phyloP scores from a whole-genome alignment of 495 filamentous ascomycete genomes.

The Lepidopterella palustris region DNA sequence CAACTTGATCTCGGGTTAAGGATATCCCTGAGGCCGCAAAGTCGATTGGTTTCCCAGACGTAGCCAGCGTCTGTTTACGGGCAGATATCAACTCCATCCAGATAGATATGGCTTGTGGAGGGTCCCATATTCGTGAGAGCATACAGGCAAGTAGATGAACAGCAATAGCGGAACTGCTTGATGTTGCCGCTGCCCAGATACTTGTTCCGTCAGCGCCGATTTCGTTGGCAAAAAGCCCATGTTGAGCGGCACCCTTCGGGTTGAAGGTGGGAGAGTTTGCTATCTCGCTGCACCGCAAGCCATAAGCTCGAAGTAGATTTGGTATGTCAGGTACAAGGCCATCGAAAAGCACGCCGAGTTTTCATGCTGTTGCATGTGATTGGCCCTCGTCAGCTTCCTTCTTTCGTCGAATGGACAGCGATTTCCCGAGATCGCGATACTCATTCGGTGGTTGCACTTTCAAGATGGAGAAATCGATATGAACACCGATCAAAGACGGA shows the following conservation, averaged over 20 bases:
- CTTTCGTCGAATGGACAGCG: background rate
- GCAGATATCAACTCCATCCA: constrained; percentile 16
- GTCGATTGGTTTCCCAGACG: constrained; percentile 4
- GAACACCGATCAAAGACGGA: no score
- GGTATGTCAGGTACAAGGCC: constrained; percentile 1
- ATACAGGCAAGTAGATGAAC: constrained; percentile 17
- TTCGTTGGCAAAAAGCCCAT: constrained; percentile 28
- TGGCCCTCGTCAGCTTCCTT: constrained; percentile 4
- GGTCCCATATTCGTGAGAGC: constrained; percentile 11
- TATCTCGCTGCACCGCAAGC: constrained; percentile 2
- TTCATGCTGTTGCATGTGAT: constrained; percentile 2
- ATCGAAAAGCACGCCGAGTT: constrained; percentile 5
- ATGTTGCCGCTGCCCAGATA: constrained; percentile 35
- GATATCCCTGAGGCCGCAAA: background rate
- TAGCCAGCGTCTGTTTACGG: no score
- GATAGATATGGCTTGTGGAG: constrained; percentile 7
- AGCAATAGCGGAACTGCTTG: background rate
- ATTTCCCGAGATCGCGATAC: background rate
- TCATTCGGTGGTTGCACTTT: constrained; percentile 15
- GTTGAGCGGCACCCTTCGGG: background rate
- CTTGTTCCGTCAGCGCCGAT: constrained; percentile 32
- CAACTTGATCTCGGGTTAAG: background rate
- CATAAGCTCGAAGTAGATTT: constrained; percentile 7
- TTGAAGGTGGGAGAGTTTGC: background rate
- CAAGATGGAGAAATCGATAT: constrained; percentile 23